Evolutionary conservation across 2,329 filamentous ascomycete genomes (phyloP).

Genomic region (Scorias spongiosa): DNA sequence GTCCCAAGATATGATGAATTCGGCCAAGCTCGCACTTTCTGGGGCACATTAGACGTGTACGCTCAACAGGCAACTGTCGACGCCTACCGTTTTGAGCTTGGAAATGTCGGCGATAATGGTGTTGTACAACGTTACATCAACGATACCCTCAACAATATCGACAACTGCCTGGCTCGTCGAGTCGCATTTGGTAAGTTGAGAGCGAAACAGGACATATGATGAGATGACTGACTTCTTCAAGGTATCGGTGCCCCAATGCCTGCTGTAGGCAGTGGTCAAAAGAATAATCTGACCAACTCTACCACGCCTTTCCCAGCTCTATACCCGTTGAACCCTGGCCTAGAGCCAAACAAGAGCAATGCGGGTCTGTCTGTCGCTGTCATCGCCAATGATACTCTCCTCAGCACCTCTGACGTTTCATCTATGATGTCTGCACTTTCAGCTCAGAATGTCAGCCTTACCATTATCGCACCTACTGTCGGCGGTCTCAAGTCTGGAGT

Average conservation of each 20-base stretch:
- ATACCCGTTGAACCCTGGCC: conserved; percentile 4
- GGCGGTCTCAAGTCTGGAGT: conserved; percentile 7
- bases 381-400: conserved; percentile 7
- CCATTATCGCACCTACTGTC: conserved; percentile 6
- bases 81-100: conserved; percentile 25
- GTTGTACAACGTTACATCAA: conserved; percentile 8
- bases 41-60: conserved; percentile 21
- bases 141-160: conserved; percentile 10
- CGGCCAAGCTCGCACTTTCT: conserved; percentile 24
- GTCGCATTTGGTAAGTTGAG: conserved; percentile 5
- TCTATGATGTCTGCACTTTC: conserved; percentile 5
- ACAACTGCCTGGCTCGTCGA: conserved; percentile 13
- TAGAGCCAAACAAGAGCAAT: conserved; percentile 5
- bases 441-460: conserved; percentile 5
- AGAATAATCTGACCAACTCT: conserved; percentile 1
- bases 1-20: conserved; percentile 21
- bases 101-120: conserved; percentile 11
- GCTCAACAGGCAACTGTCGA: conserved; percentile 23
- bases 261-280: conserved; percentile 3
- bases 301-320: conserved; percentile 4
- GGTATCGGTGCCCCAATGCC: conserved; percentile 8
- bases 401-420: conserved; percentile 4
- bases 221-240: no score
- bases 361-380: conserved; percentile 9
- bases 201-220: no score